Evolutionary conservation across 129 eudicot species (phyloP).

Genomic region (Kitagawia praeruptora): DNA sequence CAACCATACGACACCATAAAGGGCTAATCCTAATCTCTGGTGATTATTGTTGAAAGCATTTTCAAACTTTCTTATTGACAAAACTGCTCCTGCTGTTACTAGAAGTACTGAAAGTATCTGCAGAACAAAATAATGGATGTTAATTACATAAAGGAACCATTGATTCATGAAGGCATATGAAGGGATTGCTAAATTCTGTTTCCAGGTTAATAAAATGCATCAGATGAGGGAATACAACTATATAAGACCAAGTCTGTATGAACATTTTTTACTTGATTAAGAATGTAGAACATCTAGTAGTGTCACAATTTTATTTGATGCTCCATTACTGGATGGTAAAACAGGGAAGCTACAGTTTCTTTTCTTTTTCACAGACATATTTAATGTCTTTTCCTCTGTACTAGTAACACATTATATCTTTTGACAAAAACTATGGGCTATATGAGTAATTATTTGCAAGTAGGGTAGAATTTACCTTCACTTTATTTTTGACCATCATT

Average conservation of each 20-base stretch:
- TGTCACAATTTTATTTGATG: neutral
- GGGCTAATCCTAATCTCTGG: conserved; percentile 70
- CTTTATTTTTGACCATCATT: conserved; percentile 12
- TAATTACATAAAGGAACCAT: neutral
- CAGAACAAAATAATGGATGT: neutral
- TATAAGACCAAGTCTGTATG: neutral
- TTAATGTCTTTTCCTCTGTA: conserved; percentile 11
- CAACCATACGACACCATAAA: conserved; percentile 57
- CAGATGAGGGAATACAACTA: neutral
- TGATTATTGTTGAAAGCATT: conserved; percentile 72
- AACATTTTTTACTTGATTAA: neutral
- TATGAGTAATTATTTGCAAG: conserved; percentile 2
- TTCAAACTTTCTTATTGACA: conserved; percentile 62
- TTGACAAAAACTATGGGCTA: conserved; percentile 1
- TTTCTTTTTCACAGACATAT: neutral
- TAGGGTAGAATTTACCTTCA: neutral
- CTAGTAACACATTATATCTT: neutral
- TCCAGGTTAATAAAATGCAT: neutral
- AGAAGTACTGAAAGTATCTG: conserved; percentile 64
- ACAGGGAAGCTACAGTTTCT: conserved; percentile 6
- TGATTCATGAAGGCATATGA: neutral
- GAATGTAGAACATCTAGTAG: conserved; percentile 2
- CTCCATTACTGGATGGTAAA: neutral
- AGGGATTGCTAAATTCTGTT: neutral
- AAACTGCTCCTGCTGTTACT: conserved; percentile 54